Base-by-base conservation (phyloP, 768 basidiomycete genomes). In the Daedaleopsis nitida region DNA sequence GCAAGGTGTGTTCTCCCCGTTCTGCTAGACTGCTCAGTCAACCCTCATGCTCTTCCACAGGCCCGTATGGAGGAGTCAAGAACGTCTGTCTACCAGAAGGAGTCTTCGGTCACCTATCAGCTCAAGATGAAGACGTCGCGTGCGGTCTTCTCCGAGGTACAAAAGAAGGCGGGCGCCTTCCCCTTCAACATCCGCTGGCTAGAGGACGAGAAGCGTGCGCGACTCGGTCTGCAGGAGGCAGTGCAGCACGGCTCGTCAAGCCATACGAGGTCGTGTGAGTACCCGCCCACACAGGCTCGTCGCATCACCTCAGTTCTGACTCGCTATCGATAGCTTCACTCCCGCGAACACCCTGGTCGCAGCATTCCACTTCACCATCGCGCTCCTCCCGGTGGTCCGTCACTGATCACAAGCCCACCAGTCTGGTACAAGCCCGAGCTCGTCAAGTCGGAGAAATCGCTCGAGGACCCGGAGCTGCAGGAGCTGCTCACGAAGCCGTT, bases 91-190 rank as follows among this genome's bases (percentile, higher is more conserved):
- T 97, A 92, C 83, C 95, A 97, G 74, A 85, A 92, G 59, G 92
- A 94, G 68, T 84, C 88, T 23, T 78, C 83, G 8, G 85, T 93
- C 60, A 96, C 92, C 43, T 98, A 98, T 78, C 92, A 94, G 74
- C 83, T 98, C 71, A 98, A 98, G 81, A 89, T 96, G 87, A 98
- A 96, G 81, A 96, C 91, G 65, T 96, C 95, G 47, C 91, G 96
- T 64, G 85, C 89, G n/a, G 89, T 96, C 44, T 98, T 98, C 79
- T 91, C 92, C 52, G 96, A 98, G 76, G 92, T 98, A 69, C 92
- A 96, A 78, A 96, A 94, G 82, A 98, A 98, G 77, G 93, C 97
- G 44, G 96, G 96, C 24, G 83, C 94, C 5, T 98, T 99, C 86
- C 96, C 97, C 37, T 98, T 99, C 83, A 98, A 96, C 69, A 84